phyloP scores from a whole-genome alignment of 1,284 basidiomycete species.

The Calocybe gambosa region DNA sequence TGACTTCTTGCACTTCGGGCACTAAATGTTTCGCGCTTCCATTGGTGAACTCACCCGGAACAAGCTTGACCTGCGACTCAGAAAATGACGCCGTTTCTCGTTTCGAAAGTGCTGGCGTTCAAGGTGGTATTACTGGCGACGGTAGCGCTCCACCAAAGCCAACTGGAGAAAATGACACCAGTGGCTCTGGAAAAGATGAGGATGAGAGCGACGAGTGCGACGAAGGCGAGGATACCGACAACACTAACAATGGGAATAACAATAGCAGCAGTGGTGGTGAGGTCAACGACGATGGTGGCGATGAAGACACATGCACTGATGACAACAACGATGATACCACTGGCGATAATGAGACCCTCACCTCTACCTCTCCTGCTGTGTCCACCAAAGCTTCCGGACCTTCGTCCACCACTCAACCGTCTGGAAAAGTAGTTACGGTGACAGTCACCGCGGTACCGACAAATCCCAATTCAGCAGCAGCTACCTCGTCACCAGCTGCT shows the following conservation, averaged over 20 bases:
- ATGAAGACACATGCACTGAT: background rate
- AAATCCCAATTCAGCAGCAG: background rate
- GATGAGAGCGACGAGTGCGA: constrained; percentile 14
- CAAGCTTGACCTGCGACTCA: constrained; percentile 41
- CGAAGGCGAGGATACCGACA: constrained; percentile 1
- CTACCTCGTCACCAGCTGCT: no score
- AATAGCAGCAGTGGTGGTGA: background rate
- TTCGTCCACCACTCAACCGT: constrained; percentile 2
- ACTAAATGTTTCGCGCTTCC: constrained; percentile 48
- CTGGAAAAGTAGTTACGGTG: constrained; percentile 7
- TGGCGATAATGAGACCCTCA: background rate
- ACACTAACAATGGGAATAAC: background rate
- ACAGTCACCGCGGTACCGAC: constrained; percentile 4
- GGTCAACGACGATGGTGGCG: background rate
- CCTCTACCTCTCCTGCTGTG: constrained; percentile 2
- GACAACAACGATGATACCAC: background rate
- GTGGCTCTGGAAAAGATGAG: background rate
- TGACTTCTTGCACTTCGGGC: constrained; percentile 34
- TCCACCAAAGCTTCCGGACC: constrained; percentile 6
- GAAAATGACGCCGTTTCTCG: constrained; percentile 33
- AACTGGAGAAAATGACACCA: background rate
- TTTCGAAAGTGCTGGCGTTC: constrained; percentile 40
- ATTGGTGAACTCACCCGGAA: constrained; percentile 44
- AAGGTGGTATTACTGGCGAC: constrained; percentile 36
- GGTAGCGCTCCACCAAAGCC: constrained; percentile 6